Evolutionary conservation across 1,284 basidiomycete species (phyloP).

Genomic region (Sporisorium iseilematis-ciliati): DNA sequence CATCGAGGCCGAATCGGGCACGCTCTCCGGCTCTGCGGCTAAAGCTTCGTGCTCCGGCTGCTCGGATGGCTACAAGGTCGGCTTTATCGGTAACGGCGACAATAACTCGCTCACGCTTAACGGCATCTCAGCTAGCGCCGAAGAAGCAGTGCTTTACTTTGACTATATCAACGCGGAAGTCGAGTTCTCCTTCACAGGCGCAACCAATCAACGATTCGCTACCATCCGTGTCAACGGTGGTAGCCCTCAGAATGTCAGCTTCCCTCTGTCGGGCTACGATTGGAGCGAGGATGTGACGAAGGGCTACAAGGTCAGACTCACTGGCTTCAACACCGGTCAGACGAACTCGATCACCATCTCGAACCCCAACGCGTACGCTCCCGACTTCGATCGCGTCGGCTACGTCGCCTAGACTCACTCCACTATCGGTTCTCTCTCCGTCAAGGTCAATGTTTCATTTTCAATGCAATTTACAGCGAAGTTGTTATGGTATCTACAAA

Average conservation of each 20-base stretch:
- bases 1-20: constrained; percentile 29
- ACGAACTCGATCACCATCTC: constrained; percentile 42
- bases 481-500: background rate
- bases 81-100: constrained; percentile 26
- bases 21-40: constrained; percentile 18
- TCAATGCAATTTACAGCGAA: background rate
- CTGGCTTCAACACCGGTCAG: constrained; percentile 32
- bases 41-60: constrained; percentile 39
- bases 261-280: constrained; percentile 49
- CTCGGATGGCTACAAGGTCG: constrained; percentile 38
- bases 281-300: constrained; percentile 43
- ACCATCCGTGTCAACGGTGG: constrained; percentile 49
- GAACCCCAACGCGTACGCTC: constrained; percentile 30
- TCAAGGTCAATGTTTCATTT: background rate
- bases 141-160: constrained; percentile 38
- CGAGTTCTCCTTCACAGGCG: constrained; percentile 28
- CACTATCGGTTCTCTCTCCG: background rate
- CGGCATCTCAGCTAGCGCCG: constrained; percentile 20
- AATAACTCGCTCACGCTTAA: constrained; percentile 29
- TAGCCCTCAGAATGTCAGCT: constrained; percentile 34
- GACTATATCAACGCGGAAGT: constrained; percentile 57
- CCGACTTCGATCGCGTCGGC: constrained; percentile 52
- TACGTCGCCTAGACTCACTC: too few relatives aligned
- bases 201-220: constrained; percentile 33
- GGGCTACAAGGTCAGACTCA: constrained; percentile 44